Evolutionary conservation across 441 rosid species (phyloP), one percentile per base, ranked within the genome.

Genomic region (Croton setiger): DNA sequence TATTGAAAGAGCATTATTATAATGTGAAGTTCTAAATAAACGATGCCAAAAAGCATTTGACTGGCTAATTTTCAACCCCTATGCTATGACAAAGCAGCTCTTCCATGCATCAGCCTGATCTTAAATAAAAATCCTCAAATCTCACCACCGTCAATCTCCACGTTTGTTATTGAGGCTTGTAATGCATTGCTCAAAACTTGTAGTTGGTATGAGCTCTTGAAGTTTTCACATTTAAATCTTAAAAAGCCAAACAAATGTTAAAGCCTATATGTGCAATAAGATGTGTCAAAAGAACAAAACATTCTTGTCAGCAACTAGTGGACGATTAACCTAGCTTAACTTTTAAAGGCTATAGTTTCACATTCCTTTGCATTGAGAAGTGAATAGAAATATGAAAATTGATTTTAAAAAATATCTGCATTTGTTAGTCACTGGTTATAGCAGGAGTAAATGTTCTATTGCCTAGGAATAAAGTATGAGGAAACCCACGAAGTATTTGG

Each of bases 81-180:
- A 12, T 37, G 69, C 48, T 15, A 12, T 37, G 69, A 36, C 48
- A 65, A 65, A 21, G 37, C 48, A 37, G 37, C 21, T 15, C 58
- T 53, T 66, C 60, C 61, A 35, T 31, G 27, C 15, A 47, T 8
- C 9, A 58, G 35, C 11, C 7, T 58, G 43, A 35, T 17, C 15
- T 33, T 58, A 8, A 58, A 36, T 18, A 23, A 37, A 37, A 60
- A 37, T 60, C 45, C 39, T 60, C 27, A 37, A n/a, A 17, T 7
- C 18, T 60, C 14, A 36, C 52, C 52, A 15, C 52, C 44, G 31
- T 18, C 45, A 17, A 17, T 36, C 20, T 10, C 20, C 44, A 13
- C 63, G 7, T 35, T 35, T 13, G 36, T 39, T 39, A 39, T 39
- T 39, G 1, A 52, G 63, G 21, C 36, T 59, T 36, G 5, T 59